Conservation (phyloP, 768 basidiomycete genomes). For the Amanita brunnescens region DNA sequence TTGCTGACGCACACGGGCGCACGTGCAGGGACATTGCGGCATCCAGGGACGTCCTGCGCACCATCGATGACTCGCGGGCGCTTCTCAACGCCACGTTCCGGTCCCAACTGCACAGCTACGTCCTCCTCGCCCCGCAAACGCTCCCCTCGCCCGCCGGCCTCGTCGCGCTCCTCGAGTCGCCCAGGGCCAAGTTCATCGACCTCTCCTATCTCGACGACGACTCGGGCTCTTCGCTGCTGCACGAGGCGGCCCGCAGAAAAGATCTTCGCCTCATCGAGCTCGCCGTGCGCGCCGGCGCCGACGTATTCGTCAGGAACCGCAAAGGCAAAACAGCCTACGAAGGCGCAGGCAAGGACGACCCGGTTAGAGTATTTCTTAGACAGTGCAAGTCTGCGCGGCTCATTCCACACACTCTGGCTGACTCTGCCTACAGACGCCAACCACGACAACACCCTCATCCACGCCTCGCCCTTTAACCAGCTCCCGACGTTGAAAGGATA, state of each 20-base stretch:
- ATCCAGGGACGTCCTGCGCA: conserved; percentile 52
- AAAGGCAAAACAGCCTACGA: conserved; percentile 62
- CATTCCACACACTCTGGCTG: neutral
- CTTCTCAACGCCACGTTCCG: conserved; percentile 69
- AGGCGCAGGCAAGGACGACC: conserved; percentile 68
- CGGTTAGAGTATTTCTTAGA: conserved; percentile 70
- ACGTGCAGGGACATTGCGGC: conserved; percentile 68
- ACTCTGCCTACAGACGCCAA: conserved; percentile 51
- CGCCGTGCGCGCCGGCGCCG: conserved; percentile 78
- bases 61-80: conserved; percentile 71
- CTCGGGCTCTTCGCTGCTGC: conserved; percentile 72
- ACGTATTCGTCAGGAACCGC: conserved; percentile 79
- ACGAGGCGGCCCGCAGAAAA: conserved; percentile 78
- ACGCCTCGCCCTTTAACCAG: conserved; percentile 29
- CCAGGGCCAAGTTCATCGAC: conserved; percentile 63
- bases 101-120: conserved; percentile 64
- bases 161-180: conserved; percentile 53
- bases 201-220: conserved; percentile 73
- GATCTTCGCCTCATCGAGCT: conserved; percentile 78
- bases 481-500: conserved; percentile 67
- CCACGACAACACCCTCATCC: conserved; percentile 66
- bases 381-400: conserved; percentile 51
- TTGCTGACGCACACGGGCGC: conserved; percentile 56
- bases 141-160: conserved; percentile 21
- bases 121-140: conserved; percentile 41